Percentiles rank a stretch among this genome's conserved stretches.
Conservation (phyloP, 2,329 filamentous ascomycete genomes). For the Xylaria sp. region DNA sequence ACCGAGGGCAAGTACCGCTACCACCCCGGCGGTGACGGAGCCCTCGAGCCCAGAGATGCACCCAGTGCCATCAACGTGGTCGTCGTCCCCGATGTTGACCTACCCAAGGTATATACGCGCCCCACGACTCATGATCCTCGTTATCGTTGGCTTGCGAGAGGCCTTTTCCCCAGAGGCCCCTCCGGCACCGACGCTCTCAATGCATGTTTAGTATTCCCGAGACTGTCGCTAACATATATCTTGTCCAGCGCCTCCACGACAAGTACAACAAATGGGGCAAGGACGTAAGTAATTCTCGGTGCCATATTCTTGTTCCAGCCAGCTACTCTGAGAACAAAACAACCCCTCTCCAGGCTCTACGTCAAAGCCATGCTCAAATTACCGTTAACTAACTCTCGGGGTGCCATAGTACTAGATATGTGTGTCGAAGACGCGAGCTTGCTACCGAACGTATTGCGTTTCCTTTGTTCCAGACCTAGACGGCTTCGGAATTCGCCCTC, state of each 20-base stretch:
- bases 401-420: constrained; percentile 24
- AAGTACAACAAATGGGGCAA: constrained; percentile 99
- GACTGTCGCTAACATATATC: constrained; percentile 15
- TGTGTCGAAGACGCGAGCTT: constrained; percentile 29
- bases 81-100: constrained; percentile 90
- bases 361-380: neutral
- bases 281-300: constrained; percentile 72
- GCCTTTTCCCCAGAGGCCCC: neutral
- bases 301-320: neutral
- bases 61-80: constrained; percentile 96
- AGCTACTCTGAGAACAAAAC: neutral
- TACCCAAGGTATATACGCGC: constrained; percentile 78
- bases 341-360: neutral
- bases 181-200: neutral
- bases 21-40: constrained; percentile 86
- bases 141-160: neutral
- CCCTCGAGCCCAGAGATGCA: constrained; percentile 81
- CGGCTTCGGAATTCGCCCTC: constrained; percentile 32
- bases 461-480: constrained; percentile 38
- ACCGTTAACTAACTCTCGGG: neutral
- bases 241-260: constrained; percentile 82
- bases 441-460: constrained; percentile 26
- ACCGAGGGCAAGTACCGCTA: constrained; percentile 77
- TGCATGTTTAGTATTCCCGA: neutral
- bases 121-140: neutral